Percentiles rank a stretch among this genome's conserved stretches.
Conservation (phyloP, 1,139 yeast genomes). For the Zhuliangozyma blackwelliae region DNA sequence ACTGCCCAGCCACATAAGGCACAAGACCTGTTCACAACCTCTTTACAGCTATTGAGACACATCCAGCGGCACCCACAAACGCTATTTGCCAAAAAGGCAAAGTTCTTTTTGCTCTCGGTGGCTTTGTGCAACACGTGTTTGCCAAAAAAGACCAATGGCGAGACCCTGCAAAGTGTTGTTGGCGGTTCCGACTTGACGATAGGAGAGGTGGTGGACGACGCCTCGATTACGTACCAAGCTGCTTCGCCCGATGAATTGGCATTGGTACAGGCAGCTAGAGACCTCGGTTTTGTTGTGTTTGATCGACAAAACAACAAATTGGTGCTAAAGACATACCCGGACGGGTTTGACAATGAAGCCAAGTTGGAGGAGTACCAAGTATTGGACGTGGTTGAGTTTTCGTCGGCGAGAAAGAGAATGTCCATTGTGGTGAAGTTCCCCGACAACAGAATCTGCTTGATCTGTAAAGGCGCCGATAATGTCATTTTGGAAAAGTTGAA, state of each 20-base stretch:
- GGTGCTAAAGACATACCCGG: conserved; percentile 73
- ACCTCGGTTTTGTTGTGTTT: conserved; percentile 78
- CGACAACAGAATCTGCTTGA: conserved; percentile 67
- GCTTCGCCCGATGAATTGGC: conserved; percentile 97
- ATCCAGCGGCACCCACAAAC: conserved; percentile 71
- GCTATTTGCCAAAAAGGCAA: conserved; percentile 66
- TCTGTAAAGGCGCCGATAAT: conserved; percentile 96
- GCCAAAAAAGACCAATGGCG: conserved; percentile 45
- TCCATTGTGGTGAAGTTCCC: conserved; percentile 80
- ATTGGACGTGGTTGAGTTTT: conserved; percentile 78
- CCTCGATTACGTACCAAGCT: conserved; percentile 72
- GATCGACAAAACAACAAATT: conserved; percentile 60
- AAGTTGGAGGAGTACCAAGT: conserved; percentile 66
- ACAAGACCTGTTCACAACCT: conserved; percentile 24
- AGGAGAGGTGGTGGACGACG: conserved; percentile 28
- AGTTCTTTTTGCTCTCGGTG: conserved; percentile 72
- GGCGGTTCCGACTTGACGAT: neutral
- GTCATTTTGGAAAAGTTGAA: conserved; percentile 75
- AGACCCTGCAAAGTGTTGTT: neutral
- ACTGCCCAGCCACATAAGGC: conserved; percentile 33
- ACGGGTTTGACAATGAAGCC: conserved; percentile 68
- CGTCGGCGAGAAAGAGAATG: conserved; percentile 91
- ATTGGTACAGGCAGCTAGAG: conserved; percentile 88
- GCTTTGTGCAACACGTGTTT: conserved; percentile 90
- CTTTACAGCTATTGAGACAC: conserved; percentile 59